These are phyloP conservation scores for Aplosporella prunicola DNA, from an alignment of 2,329 filamentous ascomycete genomes.

Conservation along the genomic window DNA sequence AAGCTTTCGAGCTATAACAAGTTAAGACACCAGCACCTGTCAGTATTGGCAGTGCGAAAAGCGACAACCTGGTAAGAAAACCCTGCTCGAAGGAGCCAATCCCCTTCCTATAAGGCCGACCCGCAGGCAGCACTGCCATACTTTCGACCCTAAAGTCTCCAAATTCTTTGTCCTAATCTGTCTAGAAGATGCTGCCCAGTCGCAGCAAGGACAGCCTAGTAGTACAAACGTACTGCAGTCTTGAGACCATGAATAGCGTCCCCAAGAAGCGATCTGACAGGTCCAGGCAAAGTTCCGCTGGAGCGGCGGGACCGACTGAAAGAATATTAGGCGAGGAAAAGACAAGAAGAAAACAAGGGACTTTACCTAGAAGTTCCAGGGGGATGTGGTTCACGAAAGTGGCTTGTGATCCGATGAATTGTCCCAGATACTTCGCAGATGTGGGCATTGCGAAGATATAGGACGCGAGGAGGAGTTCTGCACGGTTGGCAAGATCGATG, in stretches of 20 bases:
- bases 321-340: constrained; percentile 12
- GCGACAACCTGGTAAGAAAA: constrained; percentile 27
- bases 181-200: constrained; percentile 10
- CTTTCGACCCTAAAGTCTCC: constrained; percentile 16
- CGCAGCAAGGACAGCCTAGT: constrained; percentile 8
- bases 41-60: too few species aligned
- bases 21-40: too few species aligned
- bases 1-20: too few species aligned
- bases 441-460: constrained; percentile 45
- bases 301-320: constrained; percentile 30
- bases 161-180: constrained; percentile 14
- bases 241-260: constrained; percentile 36
- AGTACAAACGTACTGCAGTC: constrained; percentile 31
- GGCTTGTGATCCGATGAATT: constrained; percentile 43
- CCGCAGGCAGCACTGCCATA: constrained; percentile 18
- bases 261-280: constrained; percentile 31
- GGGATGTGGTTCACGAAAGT: constrained; percentile 52
- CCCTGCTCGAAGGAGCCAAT: constrained; percentile 32
- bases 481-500: constrained; percentile 37
- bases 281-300: constrained; percentile 20
- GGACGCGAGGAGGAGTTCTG: constrained; percentile 30
- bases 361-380: constrained; percentile 38
- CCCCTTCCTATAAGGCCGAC: constrained; percentile 25
- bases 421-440: constrained; percentile 50
- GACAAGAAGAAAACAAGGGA: constrained; percentile 16